phyloP scores from a whole-genome alignment of 1,284 basidiomycete species.

The Trichosporon sp. region DNA sequence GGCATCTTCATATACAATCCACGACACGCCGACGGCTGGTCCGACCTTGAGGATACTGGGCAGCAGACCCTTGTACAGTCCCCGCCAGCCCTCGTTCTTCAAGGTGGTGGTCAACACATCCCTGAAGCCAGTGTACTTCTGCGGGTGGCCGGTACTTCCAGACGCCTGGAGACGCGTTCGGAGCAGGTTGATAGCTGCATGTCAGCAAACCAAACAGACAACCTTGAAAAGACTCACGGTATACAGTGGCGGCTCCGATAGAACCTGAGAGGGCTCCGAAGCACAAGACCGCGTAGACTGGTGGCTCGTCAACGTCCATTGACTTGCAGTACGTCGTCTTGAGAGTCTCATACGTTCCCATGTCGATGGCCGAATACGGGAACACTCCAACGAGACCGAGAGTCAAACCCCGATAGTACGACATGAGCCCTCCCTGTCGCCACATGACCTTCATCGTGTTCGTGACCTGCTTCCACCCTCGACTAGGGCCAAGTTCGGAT shows the following conservation, averaged over 20 bases:
- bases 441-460: slow-evolving; percentile 65
- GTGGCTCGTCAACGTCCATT: slow-evolving; percentile 74
- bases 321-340: slow-evolving; percentile 77
- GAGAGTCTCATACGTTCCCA: slow-evolving; percentile 89
- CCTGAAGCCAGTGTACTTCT: slow-evolving; percentile 76
- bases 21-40: slow-evolving; percentile 89
- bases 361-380: slow-evolving; percentile 84
- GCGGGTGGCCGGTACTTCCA: slow-evolving; percentile 86
- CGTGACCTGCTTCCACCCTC: slow-evolving; percentile 60
- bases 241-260: slow-evolving; percentile 86
- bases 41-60: slow-evolving; percentile 92
- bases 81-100: slow-evolving; percentile 80
- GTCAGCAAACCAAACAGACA: neutral
- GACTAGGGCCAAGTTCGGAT: slow-evolving; percentile 61
- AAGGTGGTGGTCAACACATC: slow-evolving; percentile 84
- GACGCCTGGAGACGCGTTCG: slow-evolving; percentile 93
- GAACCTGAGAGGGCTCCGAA: slow-evolving; percentile 86
- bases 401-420: slow-evolving; percentile 86
- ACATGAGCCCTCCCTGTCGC: slow-evolving; percentile 68
- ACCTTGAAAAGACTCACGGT: slow-evolving; percentile 52
- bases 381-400: slow-evolving; percentile 86
- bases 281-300: slow-evolving; percentile 71
- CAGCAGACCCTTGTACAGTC: slow-evolving; percentile 89
- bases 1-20: slow-evolving; percentile 61
- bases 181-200: slow-evolving; percentile 72